Percentiles rank a stretch among this genome's conserved stretches.
These are phyloP conservation scores for Trichoderma cornu-damae DNA, from an alignment of 2,329 filamentous ascomycete genomes.

Conservation along the genomic window DNA sequence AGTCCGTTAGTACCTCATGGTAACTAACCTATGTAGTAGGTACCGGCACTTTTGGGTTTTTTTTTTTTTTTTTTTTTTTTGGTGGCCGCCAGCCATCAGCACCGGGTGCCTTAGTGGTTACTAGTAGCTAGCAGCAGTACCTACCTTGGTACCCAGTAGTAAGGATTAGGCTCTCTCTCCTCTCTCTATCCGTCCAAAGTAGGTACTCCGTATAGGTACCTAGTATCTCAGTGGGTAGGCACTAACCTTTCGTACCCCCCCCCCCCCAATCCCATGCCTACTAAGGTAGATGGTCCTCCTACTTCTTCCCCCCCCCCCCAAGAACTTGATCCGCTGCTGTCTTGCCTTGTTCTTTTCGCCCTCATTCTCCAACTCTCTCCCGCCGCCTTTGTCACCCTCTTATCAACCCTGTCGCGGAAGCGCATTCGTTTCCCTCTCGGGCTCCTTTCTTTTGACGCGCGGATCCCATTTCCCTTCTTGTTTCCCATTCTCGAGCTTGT, in stretches of 20 bases:
- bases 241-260: not conserved
- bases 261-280: not conserved
- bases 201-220: too few species aligned
- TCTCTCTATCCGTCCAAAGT: too few species aligned
- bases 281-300: too few species aligned
- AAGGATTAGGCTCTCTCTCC: slow-evolving; percentile 14
- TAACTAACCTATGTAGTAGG: too few species aligned
- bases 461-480: not conserved
- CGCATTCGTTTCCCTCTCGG: not conserved
- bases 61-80: too few species aligned
- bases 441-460: not conserved
- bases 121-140: too few species aligned
- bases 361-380: slow-evolving; percentile 13
- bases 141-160: not conserved
- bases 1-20: too few species aligned
- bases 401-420: slow-evolving; percentile 6
- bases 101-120: too few species aligned
- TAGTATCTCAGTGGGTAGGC: too few species aligned
- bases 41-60: too few species aligned
- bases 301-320: slow-evolving; percentile 7
- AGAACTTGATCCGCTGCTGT: slow-evolving; percentile 18
- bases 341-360: slow-evolving; percentile 14
- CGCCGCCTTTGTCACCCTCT: slow-evolving; percentile 5
- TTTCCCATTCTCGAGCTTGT: slow-evolving; percentile 1
- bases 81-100: too few species aligned